Conservation (phyloP, 1,284 basidiomycete species). For the Malassezia dermatis region DNA sequence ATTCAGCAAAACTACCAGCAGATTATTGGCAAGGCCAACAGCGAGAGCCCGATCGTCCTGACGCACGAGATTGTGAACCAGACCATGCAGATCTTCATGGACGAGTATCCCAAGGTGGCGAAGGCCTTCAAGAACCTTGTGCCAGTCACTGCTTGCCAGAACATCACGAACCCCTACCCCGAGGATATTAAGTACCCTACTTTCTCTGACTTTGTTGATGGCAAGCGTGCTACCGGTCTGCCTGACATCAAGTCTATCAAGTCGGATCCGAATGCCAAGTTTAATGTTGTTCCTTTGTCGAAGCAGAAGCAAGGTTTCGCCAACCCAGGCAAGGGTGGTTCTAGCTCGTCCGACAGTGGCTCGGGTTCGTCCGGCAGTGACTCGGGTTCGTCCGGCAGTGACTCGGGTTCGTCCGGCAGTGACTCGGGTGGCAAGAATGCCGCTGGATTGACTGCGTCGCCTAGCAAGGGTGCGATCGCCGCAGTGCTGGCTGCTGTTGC, state of each 20-base stretch:
- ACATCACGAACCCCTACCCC: conserved; percentile 49
- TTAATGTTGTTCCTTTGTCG: neutral
- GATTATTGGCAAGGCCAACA: conserved; percentile 47
- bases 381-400: neutral
- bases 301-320: conserved; percentile 2
- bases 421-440: neutral
- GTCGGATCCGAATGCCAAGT: neutral
- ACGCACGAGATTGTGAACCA: conserved; percentile 42
- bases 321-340: neutral
- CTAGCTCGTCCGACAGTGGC: neutral
- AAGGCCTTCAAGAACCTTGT: conserved; percentile 41
- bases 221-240: conserved; percentile 31
- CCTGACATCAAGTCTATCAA: conserved; percentile 25
- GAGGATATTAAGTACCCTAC: conserved; percentile 48
- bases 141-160: conserved; percentile 42
- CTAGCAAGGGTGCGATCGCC: neutral
- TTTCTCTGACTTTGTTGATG: conserved; percentile 29
- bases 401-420: neutral
- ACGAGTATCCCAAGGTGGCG: conserved; percentile 34
- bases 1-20: conserved; percentile 49
- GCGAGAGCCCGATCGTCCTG: conserved; percentile 43
- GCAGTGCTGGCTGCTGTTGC: neutral
- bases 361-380: neutral
- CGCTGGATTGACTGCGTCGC: neutral
- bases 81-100: conserved; percentile 39